phyloP scores from a whole-genome alignment of 78 protist species.

The Protostelium mycophagum region DNA sequence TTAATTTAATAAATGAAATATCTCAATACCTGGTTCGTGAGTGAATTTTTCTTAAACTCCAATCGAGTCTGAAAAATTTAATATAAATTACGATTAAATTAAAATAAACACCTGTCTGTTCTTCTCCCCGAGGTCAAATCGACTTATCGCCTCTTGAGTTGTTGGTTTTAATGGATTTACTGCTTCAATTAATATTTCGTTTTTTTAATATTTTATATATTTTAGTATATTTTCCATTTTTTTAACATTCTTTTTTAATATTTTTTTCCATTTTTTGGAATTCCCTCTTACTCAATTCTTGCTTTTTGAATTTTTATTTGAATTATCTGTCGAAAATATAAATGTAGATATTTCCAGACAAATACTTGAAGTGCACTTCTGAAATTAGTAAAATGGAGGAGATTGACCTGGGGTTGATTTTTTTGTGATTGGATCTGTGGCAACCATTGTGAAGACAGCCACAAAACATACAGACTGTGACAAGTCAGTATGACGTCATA shows the following conservation, averaged over 20 bases:
- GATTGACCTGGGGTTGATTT: background rate
- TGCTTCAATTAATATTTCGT: background rate
- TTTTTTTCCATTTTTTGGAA: too few species aligned
- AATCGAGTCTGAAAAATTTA: background rate
- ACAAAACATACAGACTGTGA: slow-evolving; percentile 7
- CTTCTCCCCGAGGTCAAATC: background rate
- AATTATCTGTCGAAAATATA: too few species aligned
- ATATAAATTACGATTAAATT: background rate
- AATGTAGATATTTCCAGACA: too few species aligned
- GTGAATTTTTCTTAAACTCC: background rate
- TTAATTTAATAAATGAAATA: too few species aligned
- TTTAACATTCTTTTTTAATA: too few species aligned
- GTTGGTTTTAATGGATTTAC: background rate
- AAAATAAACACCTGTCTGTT: background rate
- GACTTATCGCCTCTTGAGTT: background rate
- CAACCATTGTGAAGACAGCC: slow-evolving; percentile 60
- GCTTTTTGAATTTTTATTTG: too few species aligned
- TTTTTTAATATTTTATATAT: too few species aligned
- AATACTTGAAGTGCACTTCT: too few species aligned
- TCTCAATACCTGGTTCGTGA: background rate
- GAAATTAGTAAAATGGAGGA: background rate
- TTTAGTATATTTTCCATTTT: too few species aligned
- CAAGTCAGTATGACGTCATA: too few species aligned
- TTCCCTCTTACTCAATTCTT: too few species aligned
- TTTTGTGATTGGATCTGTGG: slow-evolving; percentile 26